Conservation (phyloP, 2,329 filamentous ascomycete species). For the Byssoonygena ceratinophila region DNA sequence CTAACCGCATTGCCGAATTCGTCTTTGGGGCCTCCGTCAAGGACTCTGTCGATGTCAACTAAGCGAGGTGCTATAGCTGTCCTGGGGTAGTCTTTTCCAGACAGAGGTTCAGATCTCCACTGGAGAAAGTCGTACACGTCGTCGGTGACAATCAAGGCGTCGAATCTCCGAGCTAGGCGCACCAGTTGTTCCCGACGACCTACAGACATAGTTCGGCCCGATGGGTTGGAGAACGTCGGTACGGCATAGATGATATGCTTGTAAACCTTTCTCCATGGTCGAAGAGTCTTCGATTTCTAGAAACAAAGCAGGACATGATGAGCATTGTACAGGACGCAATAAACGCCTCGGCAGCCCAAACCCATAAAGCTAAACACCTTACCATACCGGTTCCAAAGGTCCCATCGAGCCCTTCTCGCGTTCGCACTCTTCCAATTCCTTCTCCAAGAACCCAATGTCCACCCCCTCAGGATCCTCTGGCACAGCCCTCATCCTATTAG, state of each 20-base stretch:
- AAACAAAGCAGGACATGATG: neutral
- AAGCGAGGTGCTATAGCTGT: conserved; percentile 52
- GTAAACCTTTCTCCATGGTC: conserved; percentile 64
- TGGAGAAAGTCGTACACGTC: conserved; percentile 92
- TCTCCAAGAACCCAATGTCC: conserved; percentile 52
- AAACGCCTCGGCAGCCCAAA: neutral
- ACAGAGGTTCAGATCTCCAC: conserved; percentile 42
- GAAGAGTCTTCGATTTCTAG: conserved; percentile 43
- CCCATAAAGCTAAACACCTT: neutral
- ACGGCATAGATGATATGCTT: conserved; percentile 80
- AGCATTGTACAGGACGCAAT: neutral
- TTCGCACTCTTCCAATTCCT: conserved; percentile 39
- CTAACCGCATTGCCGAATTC: conserved; percentile 70
- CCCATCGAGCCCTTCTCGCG: conserved; percentile 38
- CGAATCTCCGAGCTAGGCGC: conserved; percentile 61
- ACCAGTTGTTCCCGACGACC: conserved; percentile 58
- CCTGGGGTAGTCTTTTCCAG: neutral
- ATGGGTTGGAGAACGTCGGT: conserved; percentile 82
- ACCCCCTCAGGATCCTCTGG: conserved; percentile 70
- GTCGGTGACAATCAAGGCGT: conserved; percentile 76
- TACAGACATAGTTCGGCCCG: conserved; percentile 68
- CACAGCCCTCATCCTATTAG: conserved; percentile 54
- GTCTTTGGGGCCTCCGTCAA: conserved; percentile 51
- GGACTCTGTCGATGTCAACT: conserved; percentile 62
- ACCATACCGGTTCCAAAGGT: conserved; percentile 37